A percentile compares a stretch with the other conserved stretches of the same genome.
Conservation (phyloP, 257 asterid species). For the Paulownia fortunei region DNA sequence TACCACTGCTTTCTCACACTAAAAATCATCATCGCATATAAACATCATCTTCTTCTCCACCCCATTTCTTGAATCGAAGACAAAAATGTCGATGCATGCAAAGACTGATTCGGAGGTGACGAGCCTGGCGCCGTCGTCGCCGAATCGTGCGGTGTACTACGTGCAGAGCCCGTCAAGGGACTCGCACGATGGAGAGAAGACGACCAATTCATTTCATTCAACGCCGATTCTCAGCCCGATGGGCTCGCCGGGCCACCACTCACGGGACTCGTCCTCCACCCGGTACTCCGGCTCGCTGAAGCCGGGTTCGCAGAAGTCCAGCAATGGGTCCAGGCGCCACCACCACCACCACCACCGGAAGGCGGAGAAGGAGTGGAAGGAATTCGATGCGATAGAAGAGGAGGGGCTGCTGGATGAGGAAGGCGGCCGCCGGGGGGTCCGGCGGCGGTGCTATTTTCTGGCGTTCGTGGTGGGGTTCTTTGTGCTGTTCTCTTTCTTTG, state of each 20-base stretch:
- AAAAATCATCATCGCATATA: background rate
- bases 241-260: slow-evolving; percentile 97
- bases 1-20: slow-evolving; percentile 12
- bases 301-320: slow-evolving; percentile 86
- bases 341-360: slow-evolving; percentile 48
- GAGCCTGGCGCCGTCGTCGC: slow-evolving; percentile 84
- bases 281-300: slow-evolving; percentile 85
- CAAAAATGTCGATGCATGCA: slow-evolving; percentile 67
- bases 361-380: slow-evolving; percentile 75
- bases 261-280: slow-evolving; percentile 92
- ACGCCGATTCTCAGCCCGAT: slow-evolving; percentile 86
- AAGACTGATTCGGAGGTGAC: slow-evolving; percentile 95
- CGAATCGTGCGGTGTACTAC: slow-evolving; percentile 84
- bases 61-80: background rate
- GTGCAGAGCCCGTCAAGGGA: slow-evolving; percentile 97
- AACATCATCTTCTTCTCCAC: background rate
- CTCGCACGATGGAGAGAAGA: slow-evolving; percentile 96
- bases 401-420: slow-evolving; percentile 86
- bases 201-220: slow-evolving; percentile 86
- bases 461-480: slow-evolving; percentile 74
- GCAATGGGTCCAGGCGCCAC: slow-evolving; percentile 63
- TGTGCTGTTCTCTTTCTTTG: slow-evolving; percentile 70
- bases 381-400: slow-evolving; percentile 91
- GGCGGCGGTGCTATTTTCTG: slow-evolving; percentile 72
- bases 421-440: slow-evolving; percentile 45